Evolutionary conservation across 1,284 basidiomycete genomes (phyloP), one percentile per base, ranked within the genome.

Genomic region (Leucoagaricus sp.): DNA sequence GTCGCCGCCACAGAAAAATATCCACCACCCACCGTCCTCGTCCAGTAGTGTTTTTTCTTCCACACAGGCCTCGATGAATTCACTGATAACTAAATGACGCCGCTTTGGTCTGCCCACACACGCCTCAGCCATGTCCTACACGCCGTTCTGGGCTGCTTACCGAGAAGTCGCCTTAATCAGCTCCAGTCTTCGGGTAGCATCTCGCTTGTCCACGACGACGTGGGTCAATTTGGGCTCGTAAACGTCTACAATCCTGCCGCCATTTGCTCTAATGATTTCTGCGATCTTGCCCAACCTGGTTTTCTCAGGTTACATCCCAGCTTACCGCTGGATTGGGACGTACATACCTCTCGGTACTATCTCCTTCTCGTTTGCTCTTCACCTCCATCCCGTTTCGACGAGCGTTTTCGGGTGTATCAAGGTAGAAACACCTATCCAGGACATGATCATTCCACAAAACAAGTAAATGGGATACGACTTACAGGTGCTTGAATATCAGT

Each of bases 141-240:
- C 57, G 61, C 53, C 58, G 28, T 60, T 47, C 36, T 33, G 49
- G 49, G 38, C 25, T 50, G 67, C 70, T 53, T 49, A 93, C 91
- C 85, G 80, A 9, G 87, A 82, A 8, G 91, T 93, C 52, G 79
- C 79, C 62, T 82, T 83, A 64, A 86, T 84, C 53, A 95, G 74
- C 56, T 87, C 82, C 40, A 83, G 69, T 51, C 93, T 84, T 38
- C 93, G 83, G 58, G 81, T 84, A 47, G 77, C 77, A 60, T 93
- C 91, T 10, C 86, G 81, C 69, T 88, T 89, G 71, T 95, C 90
- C 57, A 94, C 70, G 40, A 96, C 76, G 40, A 96, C 74, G 69
- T 96, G 94, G 0, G 94, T 96, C 31, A 96, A 74, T 65, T 87
- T 90, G 6, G 85, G 80, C 52, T 96, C 84, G 52, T 83, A 72